These are phyloP conservation scores for Apophysomyces trapeziformis DNA, from an alignment of 371 early-diverging fungal species.

Conservation along the genomic window DNA sequence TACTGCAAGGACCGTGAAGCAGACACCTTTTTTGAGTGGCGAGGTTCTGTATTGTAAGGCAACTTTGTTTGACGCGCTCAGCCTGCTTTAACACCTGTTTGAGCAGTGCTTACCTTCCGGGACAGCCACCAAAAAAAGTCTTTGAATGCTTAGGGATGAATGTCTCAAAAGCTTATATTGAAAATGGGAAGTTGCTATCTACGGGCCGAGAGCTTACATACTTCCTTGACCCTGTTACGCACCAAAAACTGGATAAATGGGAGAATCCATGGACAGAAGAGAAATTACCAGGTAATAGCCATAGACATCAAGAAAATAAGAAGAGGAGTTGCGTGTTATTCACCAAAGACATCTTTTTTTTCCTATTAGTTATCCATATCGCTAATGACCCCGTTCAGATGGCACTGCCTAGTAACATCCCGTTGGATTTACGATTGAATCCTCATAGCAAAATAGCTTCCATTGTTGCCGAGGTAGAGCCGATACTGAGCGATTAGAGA, in stretches of 20 bases:
- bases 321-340: background rate
- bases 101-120: slow-evolving; percentile 36
- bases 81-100: background rate
- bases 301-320: background rate
- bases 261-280: slow-evolving; percentile 46
- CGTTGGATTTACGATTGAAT: slow-evolving; percentile 27
- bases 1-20: slow-evolving; percentile 28
- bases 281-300: slow-evolving; percentile 30
- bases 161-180: slow-evolving; percentile 34
- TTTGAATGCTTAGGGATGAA: slow-evolving; percentile 47
- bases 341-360: background rate
- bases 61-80: background rate
- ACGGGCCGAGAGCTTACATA: slow-evolving; percentile 40
- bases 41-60: slow-evolving; percentile 43
- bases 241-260: slow-evolving; percentile 34
- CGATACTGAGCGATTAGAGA: background rate
- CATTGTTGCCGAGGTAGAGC: slow-evolving; percentile 31
- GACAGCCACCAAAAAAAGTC: slow-evolving; percentile 36
- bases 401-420: slow-evolving; percentile 33
- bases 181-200: slow-evolving; percentile 27
- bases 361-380: slow-evolving; percentile 35
- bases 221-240: slow-evolving; percentile 36
- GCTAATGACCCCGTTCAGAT: slow-evolving; percentile 50
- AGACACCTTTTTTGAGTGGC: slow-evolving; percentile 46
- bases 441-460: slow-evolving; percentile 20